Evolutionary conservation across 2,329 filamentous ascomycete species (phyloP), one percentile per base, ranked within the genome.

Genomic region (Apiospora arundinis): DNA sequence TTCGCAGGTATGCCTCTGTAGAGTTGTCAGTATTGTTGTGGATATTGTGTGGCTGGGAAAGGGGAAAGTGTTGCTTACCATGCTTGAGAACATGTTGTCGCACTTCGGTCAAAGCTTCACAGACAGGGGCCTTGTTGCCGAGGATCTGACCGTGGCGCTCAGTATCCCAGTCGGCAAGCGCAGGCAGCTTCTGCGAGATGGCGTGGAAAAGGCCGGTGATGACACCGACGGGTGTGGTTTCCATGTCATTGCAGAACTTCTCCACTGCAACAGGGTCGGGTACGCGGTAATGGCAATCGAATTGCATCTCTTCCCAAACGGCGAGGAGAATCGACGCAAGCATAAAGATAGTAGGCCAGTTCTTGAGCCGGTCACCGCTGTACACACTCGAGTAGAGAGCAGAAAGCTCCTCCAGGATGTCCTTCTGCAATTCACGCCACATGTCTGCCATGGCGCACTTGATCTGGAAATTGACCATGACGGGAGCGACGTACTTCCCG

Each of bases 391-490:
- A 97, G 88, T 98, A 98, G 18, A 98, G 88, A 8, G 90, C 85
- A 1, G 95, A 98, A 1, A 98, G 89, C 85, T 98, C 95, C 85
- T 97, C 95, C 2, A 98, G 88, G 48, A 98, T 95, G 77, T 98
- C 95, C 85, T 97, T 97, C 82, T 98, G 95, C 71, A 98, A 87
- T 82, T 97, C 95, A 75, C 95, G 95, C 95, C 95, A 98, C 94
- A 98, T 97, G 79, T 97, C 95, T 75, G 95, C 95, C 84, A 98
- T 92, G 70, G 95, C 95, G 78, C 93, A 96, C 89, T 98, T 98
- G 87, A 98, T 95, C 85, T 98, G 94, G 90, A 98, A 98, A 87
- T 98, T 98, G 89, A 98, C 97, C 95, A 98, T 97, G 80, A 98
- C 95, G 16, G 95, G 95, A 21, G 95, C 95, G 74, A 97, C 91